Conservation (phyloP, 352 stramenopile genomes). For the Phytopythium ostracodes region DNA sequence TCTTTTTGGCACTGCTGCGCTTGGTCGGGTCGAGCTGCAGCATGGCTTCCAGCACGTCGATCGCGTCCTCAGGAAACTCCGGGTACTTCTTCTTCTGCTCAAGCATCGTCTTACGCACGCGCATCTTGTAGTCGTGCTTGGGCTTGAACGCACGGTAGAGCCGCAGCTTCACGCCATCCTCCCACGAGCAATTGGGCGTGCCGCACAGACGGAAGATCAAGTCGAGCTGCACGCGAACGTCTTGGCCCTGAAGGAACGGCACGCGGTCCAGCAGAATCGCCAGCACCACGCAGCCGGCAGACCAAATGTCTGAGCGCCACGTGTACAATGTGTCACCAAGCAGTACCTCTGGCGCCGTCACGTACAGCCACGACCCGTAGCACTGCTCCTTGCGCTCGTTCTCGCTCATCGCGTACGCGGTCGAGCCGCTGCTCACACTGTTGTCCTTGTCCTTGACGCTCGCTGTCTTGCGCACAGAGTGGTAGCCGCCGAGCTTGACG, state of each 20-base stretch:
- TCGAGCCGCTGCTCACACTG: slow-evolving; percentile 16
- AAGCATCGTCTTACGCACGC: slow-evolving; percentile 74
- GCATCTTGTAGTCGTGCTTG: slow-evolving; percentile 75
- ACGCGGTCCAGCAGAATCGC: slow-evolving; percentile 61
- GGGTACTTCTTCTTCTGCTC: slow-evolving; percentile 52
- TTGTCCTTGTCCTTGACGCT: slow-evolving; percentile 31
- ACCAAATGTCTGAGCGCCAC: slow-evolving; percentile 77
- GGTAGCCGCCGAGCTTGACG: slow-evolving; percentile 66
- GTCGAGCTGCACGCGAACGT: slow-evolving; percentile 65
- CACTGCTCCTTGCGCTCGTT: slow-evolving; percentile 75
- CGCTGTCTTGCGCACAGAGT: slow-evolving; percentile 53
- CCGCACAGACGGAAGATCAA: slow-evolving; percentile 78
- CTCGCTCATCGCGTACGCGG: slow-evolving; percentile 65
- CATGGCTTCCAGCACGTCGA: slow-evolving; percentile 70
- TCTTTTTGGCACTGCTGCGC: slow-evolving; percentile 37
- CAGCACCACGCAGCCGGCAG: slow-evolving; percentile 57
- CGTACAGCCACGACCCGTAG: slow-evolving; percentile 57
- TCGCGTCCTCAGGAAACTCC: slow-evolving; percentile 46
- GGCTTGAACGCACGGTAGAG: slow-evolving; percentile 50
- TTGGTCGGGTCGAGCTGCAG: slow-evolving; percentile 71
- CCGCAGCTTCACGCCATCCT: slow-evolving; percentile 44
- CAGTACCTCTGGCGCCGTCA: slow-evolving; percentile 67
- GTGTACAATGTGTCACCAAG: slow-evolving; percentile 66
- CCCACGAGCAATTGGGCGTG: slow-evolving; percentile 54
- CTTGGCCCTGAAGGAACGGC: slow-evolving; percentile 57